A percentile compares a stretch with the other conserved stretches of the same genome.
These are phyloP conservation scores for Cystofilobasidium macerans DNA, from an alignment of 768 basidiomycete genomes.

Conservation along the genomic window DNA sequence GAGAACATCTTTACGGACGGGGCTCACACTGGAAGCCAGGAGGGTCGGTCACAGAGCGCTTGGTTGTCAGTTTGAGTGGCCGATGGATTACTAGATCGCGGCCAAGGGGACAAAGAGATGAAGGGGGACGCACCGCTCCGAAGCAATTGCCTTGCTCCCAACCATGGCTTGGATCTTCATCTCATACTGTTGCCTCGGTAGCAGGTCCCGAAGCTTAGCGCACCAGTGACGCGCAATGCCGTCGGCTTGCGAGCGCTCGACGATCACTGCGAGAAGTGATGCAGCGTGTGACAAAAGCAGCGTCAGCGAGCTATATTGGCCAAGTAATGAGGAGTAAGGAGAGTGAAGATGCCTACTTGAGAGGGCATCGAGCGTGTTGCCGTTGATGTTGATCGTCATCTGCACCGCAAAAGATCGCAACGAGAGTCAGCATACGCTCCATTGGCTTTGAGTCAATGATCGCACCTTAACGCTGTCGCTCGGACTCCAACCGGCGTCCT, in stretches of 20 bases:
- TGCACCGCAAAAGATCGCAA: conserved; percentile 32
- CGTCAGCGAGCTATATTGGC: neutral
- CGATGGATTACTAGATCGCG: neutral
- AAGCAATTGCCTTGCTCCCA: conserved; percentile 73
- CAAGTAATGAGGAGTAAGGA: too few species aligned
- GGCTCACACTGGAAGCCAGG: neutral
- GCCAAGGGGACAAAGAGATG: neutral
- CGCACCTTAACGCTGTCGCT: conserved; percentile 73
- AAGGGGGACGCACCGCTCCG: conserved; percentile 50
- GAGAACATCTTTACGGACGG: conserved; percentile 4
- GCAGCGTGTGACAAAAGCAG: neutral
- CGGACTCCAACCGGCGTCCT: conserved; percentile 75
- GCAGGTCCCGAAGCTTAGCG: conserved; percentile 58
- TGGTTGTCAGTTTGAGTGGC: conserved; percentile 39
- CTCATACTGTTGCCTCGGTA: conserved; percentile 52
- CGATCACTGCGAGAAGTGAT: conserved; percentile 46
- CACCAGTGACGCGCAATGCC: conserved; percentile 67
- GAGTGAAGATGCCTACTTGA: conserved; percentile 42
- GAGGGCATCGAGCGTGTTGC: conserved; percentile 81
- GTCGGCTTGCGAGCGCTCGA: conserved; percentile 69
- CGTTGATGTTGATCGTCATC: conserved; percentile 86
- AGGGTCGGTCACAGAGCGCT: neutral
- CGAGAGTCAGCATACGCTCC: neutral
- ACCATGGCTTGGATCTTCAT: conserved; percentile 89
- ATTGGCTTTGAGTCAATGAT: too few species aligned